Percentiles rank a stretch among this genome's conserved stretches.
Evolutionary conservation across 2,329 filamentous ascomycete genomes (phyloP).

Genomic region (Cladobotryum mycophilum): DNA sequence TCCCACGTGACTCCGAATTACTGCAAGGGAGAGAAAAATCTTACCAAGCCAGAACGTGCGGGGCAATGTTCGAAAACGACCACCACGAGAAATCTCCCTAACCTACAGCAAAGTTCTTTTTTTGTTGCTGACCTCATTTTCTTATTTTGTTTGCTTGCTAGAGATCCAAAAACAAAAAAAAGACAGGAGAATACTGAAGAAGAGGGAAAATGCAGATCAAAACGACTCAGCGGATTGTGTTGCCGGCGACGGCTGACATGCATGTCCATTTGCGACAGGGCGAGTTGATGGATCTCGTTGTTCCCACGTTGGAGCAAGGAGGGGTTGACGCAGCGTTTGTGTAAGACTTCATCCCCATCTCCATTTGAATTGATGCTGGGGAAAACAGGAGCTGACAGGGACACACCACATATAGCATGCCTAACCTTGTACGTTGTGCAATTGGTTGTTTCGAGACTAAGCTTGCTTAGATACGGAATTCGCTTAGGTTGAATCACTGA

Average conservation of each 20-base stretch:
- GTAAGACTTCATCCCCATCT: slow-evolving; percentile 20
- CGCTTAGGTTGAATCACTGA: neutral
- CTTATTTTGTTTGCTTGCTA: too few relatives aligned
- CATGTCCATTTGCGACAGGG: slow-evolving; percentile 67
- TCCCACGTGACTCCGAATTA: too few relatives aligned
- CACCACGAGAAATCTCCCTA: too few relatives aligned
- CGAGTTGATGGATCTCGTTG: slow-evolving; percentile 53
- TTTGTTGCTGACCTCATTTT: too few relatives aligned
- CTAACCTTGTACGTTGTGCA: slow-evolving; percentile 46
- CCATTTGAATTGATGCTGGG: slow-evolving; percentile 6
- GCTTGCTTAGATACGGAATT: neutral
- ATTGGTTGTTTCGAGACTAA: neutral
- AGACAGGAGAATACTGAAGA: slow-evolving; percentile 4
- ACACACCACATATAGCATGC: slow-evolving; percentile 34
- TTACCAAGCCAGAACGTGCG: too few relatives aligned
- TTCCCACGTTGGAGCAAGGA: slow-evolving; percentile 47
- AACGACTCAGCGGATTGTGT: slow-evolving; percentile 36
- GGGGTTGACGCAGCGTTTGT: slow-evolving; percentile 60
- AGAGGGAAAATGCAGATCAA: slow-evolving; percentile 34
- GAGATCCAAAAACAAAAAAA: too few relatives aligned
- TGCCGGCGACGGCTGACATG: slow-evolving; percentile 61
- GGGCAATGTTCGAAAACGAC: too few relatives aligned
- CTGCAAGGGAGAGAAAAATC: too few relatives aligned
- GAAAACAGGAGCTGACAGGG: slow-evolving; percentile 14
- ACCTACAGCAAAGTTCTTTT: too few relatives aligned